These are phyloP conservation scores for Botrytis medusae DNA, from an alignment of 2,329 filamentous ascomycete species.

Conservation along the genomic window DNA sequence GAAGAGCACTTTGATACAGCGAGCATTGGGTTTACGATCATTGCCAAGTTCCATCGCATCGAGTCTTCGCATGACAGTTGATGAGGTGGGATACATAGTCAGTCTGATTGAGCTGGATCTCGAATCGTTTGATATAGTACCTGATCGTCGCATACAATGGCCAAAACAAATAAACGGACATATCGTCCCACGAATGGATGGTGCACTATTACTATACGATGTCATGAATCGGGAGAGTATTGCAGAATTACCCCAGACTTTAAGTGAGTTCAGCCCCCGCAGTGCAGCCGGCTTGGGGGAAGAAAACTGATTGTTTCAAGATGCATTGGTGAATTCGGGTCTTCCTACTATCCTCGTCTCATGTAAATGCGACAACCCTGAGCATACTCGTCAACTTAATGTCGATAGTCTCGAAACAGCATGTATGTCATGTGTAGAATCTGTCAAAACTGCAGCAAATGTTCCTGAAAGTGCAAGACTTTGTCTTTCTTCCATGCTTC, in stretches of 20 bases:
- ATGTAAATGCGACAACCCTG: constrained; percentile 83
- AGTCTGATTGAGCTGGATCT: constrained; percentile 66
- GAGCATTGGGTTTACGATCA: constrained; percentile 55
- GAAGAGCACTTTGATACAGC: constrained; percentile 68
- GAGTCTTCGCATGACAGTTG: constrained; percentile 57
- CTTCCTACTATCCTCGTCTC: constrained; percentile 80
- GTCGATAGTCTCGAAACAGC: constrained; percentile 64
- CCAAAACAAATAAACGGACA: constrained; percentile 68
- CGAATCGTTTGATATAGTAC: constrained; percentile 62
- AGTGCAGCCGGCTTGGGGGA: constrained; percentile 3
- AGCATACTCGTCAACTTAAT: constrained; percentile 69
- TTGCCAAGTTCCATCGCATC: constrained; percentile 56
- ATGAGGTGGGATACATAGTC: constrained; percentile 57
- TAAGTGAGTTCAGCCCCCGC: constrained; percentile 63
- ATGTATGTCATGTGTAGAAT: constrained; percentile 68
- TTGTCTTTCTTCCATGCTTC: constrained; percentile 74
- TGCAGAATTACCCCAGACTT: constrained; percentile 68
- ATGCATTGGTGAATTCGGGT: constrained; percentile 68
- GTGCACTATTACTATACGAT: constrained; percentile 84
- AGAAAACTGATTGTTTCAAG: constrained; percentile 47
- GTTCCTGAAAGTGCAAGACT: constrained; percentile 70
- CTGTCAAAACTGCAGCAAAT: constrained; percentile 70
- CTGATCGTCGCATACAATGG: constrained; percentile 61
- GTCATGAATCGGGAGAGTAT: constrained; percentile 77
- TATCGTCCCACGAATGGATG: constrained; percentile 74